A percentile compares a stretch with the other conserved stretches of the same genome.
Evolutionary conservation across 2,329 filamentous ascomycete genomes (phyloP).

Genomic region (Thelonectria blattea): DNA sequence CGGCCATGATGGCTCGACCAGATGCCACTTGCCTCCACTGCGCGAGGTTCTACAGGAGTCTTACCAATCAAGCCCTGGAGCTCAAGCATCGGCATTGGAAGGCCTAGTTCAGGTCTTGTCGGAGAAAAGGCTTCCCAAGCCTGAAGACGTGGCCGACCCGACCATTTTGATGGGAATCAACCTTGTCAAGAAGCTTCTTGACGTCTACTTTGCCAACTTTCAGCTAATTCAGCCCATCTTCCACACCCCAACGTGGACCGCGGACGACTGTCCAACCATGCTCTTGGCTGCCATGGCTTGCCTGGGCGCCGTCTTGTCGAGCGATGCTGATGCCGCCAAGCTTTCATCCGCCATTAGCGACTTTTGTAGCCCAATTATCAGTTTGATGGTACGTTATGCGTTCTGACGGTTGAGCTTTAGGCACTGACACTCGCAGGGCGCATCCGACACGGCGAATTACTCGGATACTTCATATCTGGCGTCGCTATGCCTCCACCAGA

Average conservation of each 20-base stretch:
- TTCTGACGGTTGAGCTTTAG: neutral
- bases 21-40: conserved; percentile 29
- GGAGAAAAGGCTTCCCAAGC: conserved; percentile 25
- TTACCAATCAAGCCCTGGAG: neutral
- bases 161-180: conserved; percentile 26
- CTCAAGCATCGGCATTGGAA: conserved; percentile 17
- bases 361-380: conserved; percentile 38
- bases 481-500: conserved; percentile 41
- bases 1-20: conserved; percentile 18
- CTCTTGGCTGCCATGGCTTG: conserved; percentile 40
- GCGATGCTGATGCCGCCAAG: conserved; percentile 19
- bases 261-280: conserved; percentile 31
- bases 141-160: conserved; percentile 21
- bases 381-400: conserved; percentile 34
- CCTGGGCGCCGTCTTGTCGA: conserved; percentile 36
- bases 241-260: conserved; percentile 40
- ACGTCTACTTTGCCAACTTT: conserved; percentile 37
- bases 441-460: conserved; percentile 35
- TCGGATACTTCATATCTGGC: conserved; percentile 36
- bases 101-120: conserved; percentile 35
- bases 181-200: conserved; percentile 32
- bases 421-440: conserved; percentile 23
- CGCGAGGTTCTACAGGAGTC: conserved; percentile 27
- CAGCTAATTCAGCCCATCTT: conserved; percentile 40
- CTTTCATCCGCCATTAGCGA: conserved; percentile 33